Base-by-base conservation (phyloP, 2,329 filamentous ascomycete genomes). In the Gremmenia infestans region DNA sequence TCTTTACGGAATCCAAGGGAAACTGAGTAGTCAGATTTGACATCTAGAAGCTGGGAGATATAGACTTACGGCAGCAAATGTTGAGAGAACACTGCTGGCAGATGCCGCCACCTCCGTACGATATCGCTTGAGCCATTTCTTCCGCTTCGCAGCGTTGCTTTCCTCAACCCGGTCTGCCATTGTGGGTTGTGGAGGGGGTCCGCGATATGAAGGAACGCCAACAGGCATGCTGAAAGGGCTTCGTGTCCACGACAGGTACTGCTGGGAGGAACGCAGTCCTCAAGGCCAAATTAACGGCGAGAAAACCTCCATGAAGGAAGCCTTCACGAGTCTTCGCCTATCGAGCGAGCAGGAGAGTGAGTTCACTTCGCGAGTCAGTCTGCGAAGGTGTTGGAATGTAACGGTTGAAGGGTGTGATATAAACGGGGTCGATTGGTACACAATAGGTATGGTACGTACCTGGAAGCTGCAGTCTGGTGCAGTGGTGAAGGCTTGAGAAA, bases 1-100 rank as follows among this genome's bases (percentile, higher is more conserved):
- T 92, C 78, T 95, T 95, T 70, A 93, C 87, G 66, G 90, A 93
- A 72, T 95, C 90, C 64, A 95, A 82, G 22, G 90, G 90, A 69
- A 93, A 95, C 69, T 71, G 46, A 52, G 47, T 14, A 17, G 58
- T 62, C 32, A 64, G 60, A 53, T 56, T 37, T 35, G 39, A 22
- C 12, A 35, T 22, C 52, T 35, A 50, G 15, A 52, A 32, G 50
- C 25, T 22, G 50, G 53, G 40, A 25, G 23, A 17, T 19, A 28
- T n/a, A 28, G 43, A 68, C 76, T 65, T 68, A 81, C 79, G n/a
- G 89, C 87, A 62, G 81, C 79, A 68, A 91, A 80, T 43, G 89
- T 94, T 39, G 88, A 91, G 55, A 93, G 78, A 62, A 92, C 79
- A 72, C 87, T 92, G 69, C 87, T 88, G 40, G 84, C 78, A 72